Percentiles rank a stretch among this genome's conserved stretches.
Evolutionary conservation across 1,139 yeast species (phyloP).

Genomic region (Cylindricascospora bacillispora): DNA sequence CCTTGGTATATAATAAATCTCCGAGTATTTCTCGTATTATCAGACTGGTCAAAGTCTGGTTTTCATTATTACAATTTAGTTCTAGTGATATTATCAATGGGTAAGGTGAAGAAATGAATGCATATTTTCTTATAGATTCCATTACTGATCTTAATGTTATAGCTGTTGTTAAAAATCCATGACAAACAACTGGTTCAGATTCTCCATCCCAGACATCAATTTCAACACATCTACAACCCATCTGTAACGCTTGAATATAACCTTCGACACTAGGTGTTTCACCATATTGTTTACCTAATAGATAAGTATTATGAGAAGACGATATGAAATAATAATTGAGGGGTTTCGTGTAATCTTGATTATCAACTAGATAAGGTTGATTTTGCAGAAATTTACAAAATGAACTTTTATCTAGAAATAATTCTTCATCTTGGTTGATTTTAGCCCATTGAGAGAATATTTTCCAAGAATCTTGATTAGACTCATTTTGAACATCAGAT

Average conservation of each 20-base stretch:
- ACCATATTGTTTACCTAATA: conserved; percentile 80
- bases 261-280: conserved; percentile 89
- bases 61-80: conserved; percentile 55
- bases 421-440: conserved; percentile 8
- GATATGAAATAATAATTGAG: conserved; percentile 78
- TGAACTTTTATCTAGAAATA: conserved; percentile 15
- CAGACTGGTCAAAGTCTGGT: conserved; percentile 47
- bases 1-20: conserved; percentile 32
- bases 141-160: conserved; percentile 61
- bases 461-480: no score
- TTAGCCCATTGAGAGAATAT: no score
- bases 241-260: conserved; percentile 74
- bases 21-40: conserved; percentile 47
- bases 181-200: conserved; percentile 76
- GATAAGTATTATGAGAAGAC: conserved; percentile 89
- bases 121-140: conserved; percentile 63
- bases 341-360: conserved; percentile 49
- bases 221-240: conserved; percentile 89
- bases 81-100: conserved; percentile 87
- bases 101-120: conserved; percentile 69
- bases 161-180: conserved; percentile 76
- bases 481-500: conserved; percentile 39
- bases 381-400: conserved; percentile 30
- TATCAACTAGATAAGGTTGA: conserved; percentile 28
- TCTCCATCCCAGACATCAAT: conserved; percentile 91